Evolutionary conservation across 23 red algal species (phyloP).

Genomic region (Gracilaria caudata): DNA sequence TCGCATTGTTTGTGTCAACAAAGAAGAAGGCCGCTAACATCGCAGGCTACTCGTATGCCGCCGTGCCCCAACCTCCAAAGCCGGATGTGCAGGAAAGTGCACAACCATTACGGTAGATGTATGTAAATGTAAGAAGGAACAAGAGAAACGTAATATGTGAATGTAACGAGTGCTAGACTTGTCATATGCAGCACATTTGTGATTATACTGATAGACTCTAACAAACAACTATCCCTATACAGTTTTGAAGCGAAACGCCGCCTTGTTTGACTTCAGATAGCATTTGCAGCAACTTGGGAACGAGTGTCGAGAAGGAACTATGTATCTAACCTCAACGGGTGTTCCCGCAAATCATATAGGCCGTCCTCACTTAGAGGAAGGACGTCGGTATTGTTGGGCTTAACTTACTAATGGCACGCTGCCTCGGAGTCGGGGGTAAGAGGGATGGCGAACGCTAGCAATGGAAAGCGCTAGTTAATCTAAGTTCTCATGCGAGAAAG

Average conservation of each 20-base stretch:
- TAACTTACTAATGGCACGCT: too few species aligned
- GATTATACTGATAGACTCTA: slow-evolving; percentile 30
- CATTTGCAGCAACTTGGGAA: not conserved
- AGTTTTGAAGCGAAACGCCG: not conserved
- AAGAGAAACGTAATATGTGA: slow-evolving; percentile 15
- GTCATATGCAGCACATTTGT: slow-evolving; percentile 18
- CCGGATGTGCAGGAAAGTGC: not conserved
- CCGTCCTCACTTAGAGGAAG: too few species aligned
- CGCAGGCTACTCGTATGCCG: slow-evolving; percentile 64
- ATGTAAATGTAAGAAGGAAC: slow-evolving; percentile 28
- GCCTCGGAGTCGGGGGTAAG: too few species aligned
- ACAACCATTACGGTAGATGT: slow-evolving; percentile 13
- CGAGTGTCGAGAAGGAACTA: not conserved
- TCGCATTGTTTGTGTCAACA: slow-evolving; percentile 64
- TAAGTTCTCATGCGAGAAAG: not conserved
- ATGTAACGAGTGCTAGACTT: slow-evolving; percentile 30
- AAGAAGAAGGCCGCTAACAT: slow-evolving; percentile 73
- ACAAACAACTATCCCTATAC: slow-evolving; percentile 27
- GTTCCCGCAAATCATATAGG: too few species aligned
- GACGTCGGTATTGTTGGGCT: too few species aligned
- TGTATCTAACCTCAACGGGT: too few species aligned
- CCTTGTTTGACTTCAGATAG: not conserved
- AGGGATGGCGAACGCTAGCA: too few species aligned
- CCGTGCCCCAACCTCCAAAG: slow-evolving; percentile 21
- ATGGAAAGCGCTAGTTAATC: not conserved